Evolutionary conservation across 306 rosid species (phyloP), one percentile per base, ranked within the genome.

Genomic region (Quercus berberidifolia): DNA sequence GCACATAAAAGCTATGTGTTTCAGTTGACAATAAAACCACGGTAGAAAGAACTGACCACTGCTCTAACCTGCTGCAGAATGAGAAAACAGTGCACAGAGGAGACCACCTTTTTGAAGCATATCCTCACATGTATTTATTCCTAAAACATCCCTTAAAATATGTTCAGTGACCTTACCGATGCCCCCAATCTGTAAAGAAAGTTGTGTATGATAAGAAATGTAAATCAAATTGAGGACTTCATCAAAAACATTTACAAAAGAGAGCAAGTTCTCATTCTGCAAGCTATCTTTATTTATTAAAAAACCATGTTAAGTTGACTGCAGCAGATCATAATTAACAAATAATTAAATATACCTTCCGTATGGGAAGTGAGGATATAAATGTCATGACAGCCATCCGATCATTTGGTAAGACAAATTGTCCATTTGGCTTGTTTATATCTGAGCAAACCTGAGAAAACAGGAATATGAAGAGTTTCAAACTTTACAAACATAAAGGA

Each of bases 341-440:
- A 74, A 41, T 41, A 41, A 41, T 41, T 41, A 41, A 41, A 75
- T 76, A 72, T 46, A 91, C 98, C 99, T 95, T 95, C 79, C 98
- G 88, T 80, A 95, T 88, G 78, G 99, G 99, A 82, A 95, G 98
- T 57, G 99, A 92, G 73, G 96, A 91, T 80, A 90, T 85, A 78
- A 95, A 95, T 83, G 97, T 86, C 87, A 90, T 73, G 76, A 92
- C 88, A 75, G 97, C 99, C 86, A 82, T 70, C 82, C 89, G 92
- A 58, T 89, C 84, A 87, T 89, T 91, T 71, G 95, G 95, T 80
- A 95, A 91, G 74, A 95, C 74, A 85, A 90, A 91, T 85, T 92
- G 93, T 80, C 98, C 99, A 87, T 95, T 92, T 80, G 99, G 99
- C 76, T 95, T 95, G 89, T 95, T 95, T 85, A 95, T 95, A 77